phyloP scores from a whole-genome alignment of 495 filamentous ascomycete genomes.

The Friedmanniomyces endolithicus region DNA sequence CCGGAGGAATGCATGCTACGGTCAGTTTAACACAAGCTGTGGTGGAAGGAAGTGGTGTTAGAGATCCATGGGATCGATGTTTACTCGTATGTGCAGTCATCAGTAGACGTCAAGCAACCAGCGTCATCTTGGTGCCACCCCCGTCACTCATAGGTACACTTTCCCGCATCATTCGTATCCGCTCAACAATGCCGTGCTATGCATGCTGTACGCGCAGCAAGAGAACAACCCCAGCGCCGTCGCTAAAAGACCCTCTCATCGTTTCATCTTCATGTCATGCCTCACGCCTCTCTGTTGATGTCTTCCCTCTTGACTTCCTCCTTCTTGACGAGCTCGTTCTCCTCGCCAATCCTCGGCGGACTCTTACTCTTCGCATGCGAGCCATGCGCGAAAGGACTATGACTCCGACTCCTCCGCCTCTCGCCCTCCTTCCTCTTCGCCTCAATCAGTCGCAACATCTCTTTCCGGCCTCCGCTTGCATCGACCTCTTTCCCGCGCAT shows the following conservation, averaged over 20 bases:
- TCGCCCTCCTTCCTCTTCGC: slow-evolving; percentile 70
- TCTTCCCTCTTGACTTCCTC: background rate
- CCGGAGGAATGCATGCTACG: too few relatives aligned
- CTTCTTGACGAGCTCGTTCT: slow-evolving; percentile 18
- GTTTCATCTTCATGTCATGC: background rate
- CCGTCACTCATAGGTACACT: too few relatives aligned
- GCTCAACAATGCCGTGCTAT: too few relatives aligned
- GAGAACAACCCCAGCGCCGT: background rate
- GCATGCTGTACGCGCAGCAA: background rate
- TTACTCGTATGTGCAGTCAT: too few relatives aligned
- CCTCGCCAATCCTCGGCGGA: slow-evolving; percentile 30
- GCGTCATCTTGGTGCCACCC: too few relatives aligned
- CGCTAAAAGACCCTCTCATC: background rate
- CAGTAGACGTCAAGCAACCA: too few relatives aligned
- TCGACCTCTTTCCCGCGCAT: slow-evolving; percentile 71
- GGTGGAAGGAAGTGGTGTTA: too few relatives aligned
- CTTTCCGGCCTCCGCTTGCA: slow-evolving; percentile 60
- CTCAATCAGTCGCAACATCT: slow-evolving; percentile 81
- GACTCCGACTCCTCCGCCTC: slow-evolving; percentile 41
- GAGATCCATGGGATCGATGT: too few relatives aligned
- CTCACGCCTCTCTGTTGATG: too few relatives aligned
- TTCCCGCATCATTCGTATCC: too few relatives aligned
- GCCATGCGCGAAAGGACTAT: slow-evolving; percentile 21
- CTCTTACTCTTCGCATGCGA: slow-evolving; percentile 13
- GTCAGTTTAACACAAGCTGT: too few relatives aligned